phyloP scores from a whole-genome alignment of 441 rosid species.

The Capsella rubella region DNA sequence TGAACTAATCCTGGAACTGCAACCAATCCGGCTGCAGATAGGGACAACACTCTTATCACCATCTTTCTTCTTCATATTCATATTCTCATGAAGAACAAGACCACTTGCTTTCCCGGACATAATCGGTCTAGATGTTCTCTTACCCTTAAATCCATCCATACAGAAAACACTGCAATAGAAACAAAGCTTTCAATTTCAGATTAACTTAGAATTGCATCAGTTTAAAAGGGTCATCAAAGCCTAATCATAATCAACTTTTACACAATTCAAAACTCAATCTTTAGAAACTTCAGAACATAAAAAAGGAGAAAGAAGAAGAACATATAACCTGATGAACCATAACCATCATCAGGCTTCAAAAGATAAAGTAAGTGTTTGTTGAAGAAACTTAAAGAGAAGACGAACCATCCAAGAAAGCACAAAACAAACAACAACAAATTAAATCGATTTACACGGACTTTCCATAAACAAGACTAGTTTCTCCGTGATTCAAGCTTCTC shows the following conservation, averaged over 20 bases:
- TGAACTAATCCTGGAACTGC: constrained; percentile 64
- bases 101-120: constrained; percentile 60
- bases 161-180: constrained; percentile 39
- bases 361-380: constrained; percentile 2
- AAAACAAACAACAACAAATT: neutral
- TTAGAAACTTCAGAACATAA: neutral
- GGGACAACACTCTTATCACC: constrained; percentile 54
- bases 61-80: constrained; percentile 61
- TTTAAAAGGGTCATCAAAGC: constrained; percentile 6
- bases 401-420: constrained; percentile 11
- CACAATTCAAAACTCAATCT: constrained; percentile 1
- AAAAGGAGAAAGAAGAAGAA: neutral
- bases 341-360: constrained; percentile 4
- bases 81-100: constrained; percentile 63
- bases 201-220: neutral
- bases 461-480: constrained; percentile 39
- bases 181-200: constrained; percentile 9
- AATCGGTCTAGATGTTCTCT: constrained; percentile 52
- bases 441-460: constrained; percentile 38
- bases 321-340: constrained; percentile 23
- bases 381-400: constrained; percentile 23
- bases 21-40: constrained; percentile 71
- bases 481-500: constrained; percentile 45
- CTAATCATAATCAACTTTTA: neutral
- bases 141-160: constrained; percentile 83